phyloP scores from a whole-genome alignment of 371 early-diverging fungal species.

The Actinomortierella wolfii region DNA sequence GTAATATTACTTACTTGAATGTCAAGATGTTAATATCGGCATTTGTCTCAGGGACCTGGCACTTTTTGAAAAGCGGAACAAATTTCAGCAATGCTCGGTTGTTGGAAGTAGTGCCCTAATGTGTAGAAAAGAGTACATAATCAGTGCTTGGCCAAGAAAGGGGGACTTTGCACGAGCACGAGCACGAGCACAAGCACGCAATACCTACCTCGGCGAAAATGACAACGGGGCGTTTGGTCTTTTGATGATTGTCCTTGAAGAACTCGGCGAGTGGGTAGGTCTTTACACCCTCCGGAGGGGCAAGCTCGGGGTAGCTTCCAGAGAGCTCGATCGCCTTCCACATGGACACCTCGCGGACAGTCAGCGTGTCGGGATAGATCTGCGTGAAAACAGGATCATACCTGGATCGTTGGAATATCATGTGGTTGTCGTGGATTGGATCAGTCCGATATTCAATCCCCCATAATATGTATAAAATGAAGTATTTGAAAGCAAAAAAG shows the following conservation, averaged over 20 bases:
- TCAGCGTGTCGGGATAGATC: constrained; percentile 54
- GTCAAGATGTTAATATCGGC: constrained; percentile 63
- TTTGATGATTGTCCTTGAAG: constrained; percentile 52
- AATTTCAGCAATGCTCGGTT: constrained; percentile 83
- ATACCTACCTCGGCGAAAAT: constrained; percentile 87
- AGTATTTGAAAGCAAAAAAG: too few relatives aligned
- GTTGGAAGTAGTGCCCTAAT: constrained; percentile 85
- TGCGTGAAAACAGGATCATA: constrained; percentile 78
- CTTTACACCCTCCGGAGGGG: constrained; percentile 39
- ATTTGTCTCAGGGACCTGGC: constrained; percentile 56
- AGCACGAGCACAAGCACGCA: too few relatives aligned
- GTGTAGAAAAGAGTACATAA: neutral
- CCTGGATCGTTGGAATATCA: constrained; percentile 48
- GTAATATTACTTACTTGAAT: constrained; percentile 62
- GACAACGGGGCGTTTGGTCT: constrained; percentile 69
- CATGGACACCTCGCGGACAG: constrained; percentile 56
- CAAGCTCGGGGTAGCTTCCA: constrained; percentile 51
- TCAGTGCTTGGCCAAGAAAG: too few relatives aligned
- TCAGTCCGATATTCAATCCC: too few relatives aligned
- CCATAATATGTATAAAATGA: too few relatives aligned
- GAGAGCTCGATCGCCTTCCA: constrained; percentile 62
- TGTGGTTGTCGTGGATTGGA: too few relatives aligned
- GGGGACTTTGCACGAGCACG: too few relatives aligned
- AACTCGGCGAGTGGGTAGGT: constrained; percentile 56
- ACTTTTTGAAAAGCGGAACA: constrained; percentile 66